phyloP scores from a whole-genome alignment of 2,329 filamentous ascomycete genomes.

The Byssothecium circinans region DNA sequence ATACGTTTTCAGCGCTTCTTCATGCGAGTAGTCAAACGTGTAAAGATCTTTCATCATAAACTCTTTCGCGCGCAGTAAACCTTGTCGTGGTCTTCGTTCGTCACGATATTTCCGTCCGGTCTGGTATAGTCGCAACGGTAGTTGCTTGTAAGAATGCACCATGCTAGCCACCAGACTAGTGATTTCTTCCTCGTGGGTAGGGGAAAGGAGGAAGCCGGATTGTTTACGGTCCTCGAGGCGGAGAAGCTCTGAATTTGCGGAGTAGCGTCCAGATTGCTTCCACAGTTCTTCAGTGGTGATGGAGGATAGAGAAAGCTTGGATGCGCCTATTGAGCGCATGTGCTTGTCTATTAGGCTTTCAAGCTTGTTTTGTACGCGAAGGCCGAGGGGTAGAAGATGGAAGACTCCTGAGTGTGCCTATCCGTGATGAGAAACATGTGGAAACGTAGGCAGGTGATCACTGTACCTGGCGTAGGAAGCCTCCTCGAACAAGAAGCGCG shows the following conservation, averaged over 20 bases:
- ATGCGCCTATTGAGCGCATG: conserved; percentile 80
- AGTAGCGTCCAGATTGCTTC: conserved; percentile 79
- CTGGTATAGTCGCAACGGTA: conserved; percentile 88
- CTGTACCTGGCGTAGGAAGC: conserved; percentile 49
- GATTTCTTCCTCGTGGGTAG: conserved; percentile 97
- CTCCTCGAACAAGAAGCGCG: conserved; percentile 48
- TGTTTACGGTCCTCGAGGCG: conserved; percentile 78
- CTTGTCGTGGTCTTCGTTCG: conserved; percentile 84
- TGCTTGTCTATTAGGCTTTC: conserved; percentile 84
- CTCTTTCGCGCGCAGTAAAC: conserved; percentile 82
- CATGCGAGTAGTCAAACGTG: conserved; percentile 75
- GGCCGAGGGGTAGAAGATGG: conserved; percentile 83
- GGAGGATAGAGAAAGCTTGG: conserved; percentile 79
- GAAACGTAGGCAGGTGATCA: not conserved
- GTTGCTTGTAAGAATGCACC: conserved; percentile 78
- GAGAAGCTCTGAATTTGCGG: conserved; percentile 79
- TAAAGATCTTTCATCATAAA: conserved; percentile 99
- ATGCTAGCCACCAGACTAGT: conserved; percentile 74
- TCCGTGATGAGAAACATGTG: conserved; percentile 24
- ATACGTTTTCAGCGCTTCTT: conserved; percentile 80
- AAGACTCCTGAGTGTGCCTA: conserved; percentile 88
- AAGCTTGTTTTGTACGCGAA: conserved; percentile 85
- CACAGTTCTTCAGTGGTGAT: conserved; percentile 85
- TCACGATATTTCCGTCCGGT: conserved; percentile 94
- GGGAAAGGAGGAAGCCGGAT: conserved; percentile 73